Evolutionary conservation across 257 asterid species (phyloP).

Genomic region (Striga asiatica): DNA sequence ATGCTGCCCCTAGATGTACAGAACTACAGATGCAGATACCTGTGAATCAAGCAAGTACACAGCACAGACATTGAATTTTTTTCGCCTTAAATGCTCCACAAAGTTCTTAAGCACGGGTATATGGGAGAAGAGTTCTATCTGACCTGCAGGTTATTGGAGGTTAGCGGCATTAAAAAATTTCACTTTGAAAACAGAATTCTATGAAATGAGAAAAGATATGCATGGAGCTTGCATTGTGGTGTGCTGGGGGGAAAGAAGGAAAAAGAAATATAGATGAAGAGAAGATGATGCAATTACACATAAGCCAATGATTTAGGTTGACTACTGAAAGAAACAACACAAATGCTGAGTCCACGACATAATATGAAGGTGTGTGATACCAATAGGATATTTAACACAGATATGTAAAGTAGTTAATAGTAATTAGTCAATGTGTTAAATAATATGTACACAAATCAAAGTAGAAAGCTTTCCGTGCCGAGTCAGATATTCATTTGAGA

Average conservation of each 20-base stretch:
- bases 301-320: no score
- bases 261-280: neutral
- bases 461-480: neutral
- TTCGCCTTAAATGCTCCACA: slow-evolving; percentile 68
- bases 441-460: no score
- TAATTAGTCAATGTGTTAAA: neutral
- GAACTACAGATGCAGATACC: slow-evolving; percentile 29
- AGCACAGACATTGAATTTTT: slow-evolving; percentile 80
- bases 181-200: neutral
- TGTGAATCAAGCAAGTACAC: slow-evolving; percentile 95
- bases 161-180: slow-evolving; percentile 16
- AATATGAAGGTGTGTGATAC: no score
- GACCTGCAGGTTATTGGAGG: slow-evolving; percentile 44
- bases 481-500: neutral
- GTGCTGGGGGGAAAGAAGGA: no score
- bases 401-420: neutral
- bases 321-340: no score
- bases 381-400: neutral
- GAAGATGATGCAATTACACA: neutral
- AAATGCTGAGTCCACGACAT: no score
- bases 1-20: neutral
- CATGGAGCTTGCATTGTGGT: neutral
- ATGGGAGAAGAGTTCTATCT: slow-evolving; percentile 92
- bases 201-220: neutral
- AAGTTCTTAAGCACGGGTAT: slow-evolving; percentile 91